Conservation (phyloP, 1,139 yeast species). For the Taphrina wiesneri region DNA sequence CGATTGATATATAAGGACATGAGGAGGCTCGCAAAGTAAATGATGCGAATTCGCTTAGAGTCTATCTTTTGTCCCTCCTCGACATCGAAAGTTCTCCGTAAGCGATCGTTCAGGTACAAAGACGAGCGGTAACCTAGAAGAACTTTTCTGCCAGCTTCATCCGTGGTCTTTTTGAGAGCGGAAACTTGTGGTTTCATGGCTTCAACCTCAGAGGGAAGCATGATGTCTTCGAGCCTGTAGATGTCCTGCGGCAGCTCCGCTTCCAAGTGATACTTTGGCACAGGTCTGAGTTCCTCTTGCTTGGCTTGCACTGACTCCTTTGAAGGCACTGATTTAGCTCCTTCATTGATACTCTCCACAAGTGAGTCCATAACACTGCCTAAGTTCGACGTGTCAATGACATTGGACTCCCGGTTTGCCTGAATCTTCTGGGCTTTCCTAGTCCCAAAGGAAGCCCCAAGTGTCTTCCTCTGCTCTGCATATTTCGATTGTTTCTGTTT, state of each 20-base stretch:
- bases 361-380: constrained; percentile 76
- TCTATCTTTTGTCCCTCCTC: constrained; percentile 31
- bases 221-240: constrained; percentile 69
- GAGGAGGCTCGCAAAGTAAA: constrained; percentile 76
- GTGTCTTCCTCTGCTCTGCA: constrained; percentile 62
- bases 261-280: constrained; percentile 71
- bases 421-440: constrained; percentile 93
- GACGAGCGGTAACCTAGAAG: constrained; percentile 64
- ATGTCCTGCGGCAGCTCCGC: constrained; percentile 81
- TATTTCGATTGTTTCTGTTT: constrained; percentile 11
- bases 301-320: constrained; percentile 48
- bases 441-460: constrained; percentile 97
- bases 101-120: constrained; percentile 55
- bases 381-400: constrained; percentile 79
- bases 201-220: constrained; percentile 67
- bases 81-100: constrained; percentile 49
- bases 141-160: constrained; percentile 23
- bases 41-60: constrained; percentile 53
- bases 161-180: constrained; percentile 47
- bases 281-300: constrained; percentile 70
- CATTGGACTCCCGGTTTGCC: constrained; percentile 73
- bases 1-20: constrained; percentile 77
- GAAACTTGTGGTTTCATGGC: constrained; percentile 58
- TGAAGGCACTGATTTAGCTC: constrained; percentile 73
- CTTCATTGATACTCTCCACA: constrained; percentile 71